Evolutionary conservation across 2,329 filamentous ascomycete species (phyloP).

Genomic region (Penicillium sp.): DNA sequence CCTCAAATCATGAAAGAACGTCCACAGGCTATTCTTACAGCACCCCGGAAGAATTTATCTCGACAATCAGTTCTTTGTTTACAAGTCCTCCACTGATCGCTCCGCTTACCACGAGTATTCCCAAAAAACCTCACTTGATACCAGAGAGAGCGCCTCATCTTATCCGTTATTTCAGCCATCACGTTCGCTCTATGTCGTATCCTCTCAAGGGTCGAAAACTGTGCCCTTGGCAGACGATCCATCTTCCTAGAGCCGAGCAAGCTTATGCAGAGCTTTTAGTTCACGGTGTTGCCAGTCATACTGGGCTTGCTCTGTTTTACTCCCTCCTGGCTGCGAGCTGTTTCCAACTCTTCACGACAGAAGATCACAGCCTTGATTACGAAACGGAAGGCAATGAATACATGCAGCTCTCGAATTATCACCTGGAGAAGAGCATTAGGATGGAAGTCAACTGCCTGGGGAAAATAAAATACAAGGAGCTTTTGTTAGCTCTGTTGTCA

Average conservation of each 20-base stretch:
- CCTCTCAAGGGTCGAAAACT: constrained; percentile 14
- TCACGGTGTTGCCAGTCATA: constrained; percentile 9
- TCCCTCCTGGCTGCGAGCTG: constrained; percentile 20
- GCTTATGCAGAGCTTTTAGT: constrained; percentile 19
- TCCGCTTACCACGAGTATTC: not conserved
- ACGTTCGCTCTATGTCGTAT: constrained; percentile 16
- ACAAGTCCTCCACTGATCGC: not conserved
- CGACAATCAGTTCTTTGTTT: not conserved
- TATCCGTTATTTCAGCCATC: not conserved
- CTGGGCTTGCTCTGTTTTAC: constrained; percentile 19
- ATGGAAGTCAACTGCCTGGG: constrained; percentile 13
- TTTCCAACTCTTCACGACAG: constrained; percentile 6
- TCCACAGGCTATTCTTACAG: not conserved
- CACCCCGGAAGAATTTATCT: not conserved
- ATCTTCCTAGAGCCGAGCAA: constrained; percentile 18
- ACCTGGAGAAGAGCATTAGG: constrained; percentile 21
- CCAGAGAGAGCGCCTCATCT: not conserved
- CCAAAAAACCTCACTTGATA: not conserved
- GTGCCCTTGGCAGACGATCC: constrained; percentile 25
- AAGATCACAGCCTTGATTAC: not conserved
- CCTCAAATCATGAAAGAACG: not conserved
- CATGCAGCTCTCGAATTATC: constrained; percentile 10
- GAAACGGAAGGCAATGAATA: not conserved
- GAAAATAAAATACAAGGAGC: constrained; percentile 32
- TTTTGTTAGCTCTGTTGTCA: constrained; percentile 26